Percentiles rank a stretch among this genome's conserved stretches.
phyloP scores from a whole-genome alignment of 2,329 filamentous ascomycete species.

The Aschersonia sp. region DNA sequence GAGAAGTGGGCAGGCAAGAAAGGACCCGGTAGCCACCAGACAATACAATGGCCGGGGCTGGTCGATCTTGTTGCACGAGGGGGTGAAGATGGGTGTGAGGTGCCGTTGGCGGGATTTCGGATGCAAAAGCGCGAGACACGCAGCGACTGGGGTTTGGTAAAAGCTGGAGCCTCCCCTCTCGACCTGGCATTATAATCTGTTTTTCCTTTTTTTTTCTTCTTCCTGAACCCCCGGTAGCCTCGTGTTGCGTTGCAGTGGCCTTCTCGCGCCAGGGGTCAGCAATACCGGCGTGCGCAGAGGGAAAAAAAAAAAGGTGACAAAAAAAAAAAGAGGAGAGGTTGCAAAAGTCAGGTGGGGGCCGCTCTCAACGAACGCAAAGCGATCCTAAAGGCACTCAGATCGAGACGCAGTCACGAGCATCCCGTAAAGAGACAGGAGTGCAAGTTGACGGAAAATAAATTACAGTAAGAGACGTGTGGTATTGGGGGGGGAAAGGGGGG shows the following conservation, averaged over 20 bases:
- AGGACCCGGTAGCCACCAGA: neutral
- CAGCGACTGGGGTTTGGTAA: slow-evolving; percentile 4
- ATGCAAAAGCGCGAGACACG: slow-evolving; percentile 6
- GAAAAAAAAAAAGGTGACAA: neutral
- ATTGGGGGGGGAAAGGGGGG: neutral
- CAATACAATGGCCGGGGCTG: neutral
- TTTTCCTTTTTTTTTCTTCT: neutral
- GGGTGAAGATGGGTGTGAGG: slow-evolving; percentile 2
- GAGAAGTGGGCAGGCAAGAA: neutral
- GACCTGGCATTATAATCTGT: neutral
- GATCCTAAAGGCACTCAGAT: neutral
- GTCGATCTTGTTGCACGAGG: slow-evolving; percentile 3
- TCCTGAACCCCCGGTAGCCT: slow-evolving; percentile 3
- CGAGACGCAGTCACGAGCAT: neutral
- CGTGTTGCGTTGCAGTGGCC: slow-evolving; percentile 1
- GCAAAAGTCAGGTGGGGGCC: neutral
- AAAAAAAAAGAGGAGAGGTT: neutral
- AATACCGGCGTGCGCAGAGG: neutral
- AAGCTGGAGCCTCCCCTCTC: slow-evolving; percentile 1
- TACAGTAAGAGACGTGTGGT: neutral
- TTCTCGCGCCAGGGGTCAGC: slow-evolving; percentile 1
- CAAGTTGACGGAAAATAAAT: neutral
- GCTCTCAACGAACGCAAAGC: neutral
- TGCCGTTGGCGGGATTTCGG: slow-evolving; percentile 4
- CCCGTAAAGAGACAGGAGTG: neutral